Evolutionary conservation across 129 eudicot genomes (phyloP).

Genomic region (Centaurea solstitialis): DNA sequence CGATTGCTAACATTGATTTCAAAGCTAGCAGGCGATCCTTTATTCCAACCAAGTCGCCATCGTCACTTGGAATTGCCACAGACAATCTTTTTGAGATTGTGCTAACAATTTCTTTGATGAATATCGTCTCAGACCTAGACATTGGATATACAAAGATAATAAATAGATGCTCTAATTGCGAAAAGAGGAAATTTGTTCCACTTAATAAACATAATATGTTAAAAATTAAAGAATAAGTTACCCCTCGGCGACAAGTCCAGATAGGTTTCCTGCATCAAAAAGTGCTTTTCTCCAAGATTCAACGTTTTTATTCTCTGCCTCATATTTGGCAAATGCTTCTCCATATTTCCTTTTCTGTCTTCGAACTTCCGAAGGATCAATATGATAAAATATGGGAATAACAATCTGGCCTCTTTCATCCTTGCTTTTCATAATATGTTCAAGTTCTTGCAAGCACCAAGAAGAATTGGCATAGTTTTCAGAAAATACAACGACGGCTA

Average conservation of each 20-base stretch:
- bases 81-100: too few species aligned
- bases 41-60: not conserved
- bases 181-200: too few species aligned
- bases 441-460: not conserved
- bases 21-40: not conserved
- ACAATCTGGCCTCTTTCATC: not conserved
- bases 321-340: not conserved
- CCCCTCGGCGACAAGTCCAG: not conserved
- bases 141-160: not conserved
- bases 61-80: not conserved
- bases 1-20: not conserved
- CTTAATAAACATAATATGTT: not conserved
- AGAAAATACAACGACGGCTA: not conserved
- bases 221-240: not conserved
- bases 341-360: not conserved
- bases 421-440: not conserved
- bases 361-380: conserved; percentile 3
- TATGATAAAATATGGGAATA: not conserved
- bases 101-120: not conserved
- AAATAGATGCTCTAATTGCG: not conserved
- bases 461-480: not conserved
- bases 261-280: not conserved
- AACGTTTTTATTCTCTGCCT: not conserved
- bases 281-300: not conserved
- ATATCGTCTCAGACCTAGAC: not conserved